Percentiles rank a stretch among this genome's conserved stretches.
Conservation (phyloP, 2,329 filamentous ascomycete species). For the Neonectria punicea region DNA sequence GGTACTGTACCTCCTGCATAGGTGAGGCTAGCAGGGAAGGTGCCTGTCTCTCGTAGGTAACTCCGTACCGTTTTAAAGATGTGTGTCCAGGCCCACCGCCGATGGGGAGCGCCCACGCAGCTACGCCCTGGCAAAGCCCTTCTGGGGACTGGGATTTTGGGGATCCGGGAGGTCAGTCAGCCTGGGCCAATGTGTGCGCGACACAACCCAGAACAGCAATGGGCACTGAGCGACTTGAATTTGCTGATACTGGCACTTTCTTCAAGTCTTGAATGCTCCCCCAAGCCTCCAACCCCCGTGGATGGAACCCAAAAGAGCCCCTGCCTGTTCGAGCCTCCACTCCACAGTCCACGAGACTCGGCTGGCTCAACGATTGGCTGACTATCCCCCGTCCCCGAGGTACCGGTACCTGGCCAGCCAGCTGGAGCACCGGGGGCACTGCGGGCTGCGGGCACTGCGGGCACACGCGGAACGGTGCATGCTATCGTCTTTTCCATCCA, state of each 20-base stretch:
- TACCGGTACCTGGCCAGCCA: constrained; percentile 36
- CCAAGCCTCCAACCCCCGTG: constrained; percentile 7
- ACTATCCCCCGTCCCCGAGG: constrained; percentile 34
- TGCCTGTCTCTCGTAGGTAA: constrained; percentile 2
- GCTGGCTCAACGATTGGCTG: constrained; percentile 40
- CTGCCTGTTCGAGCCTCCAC: constrained; percentile 38
- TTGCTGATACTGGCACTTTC: not conserved
- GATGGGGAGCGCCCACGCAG: constrained; percentile 21
- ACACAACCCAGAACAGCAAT: no score
- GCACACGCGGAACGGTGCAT: constrained; percentile 5
- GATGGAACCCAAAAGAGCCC: constrained; percentile 23
- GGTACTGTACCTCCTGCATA: not conserved
- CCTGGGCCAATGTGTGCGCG: no score
- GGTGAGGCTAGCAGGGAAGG: constrained; percentile 7
- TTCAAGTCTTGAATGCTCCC: constrained; percentile 32
- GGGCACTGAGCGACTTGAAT: no score
- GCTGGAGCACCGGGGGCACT: constrained; percentile 22
- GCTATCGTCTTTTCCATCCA: not conserved
- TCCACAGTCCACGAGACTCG: constrained; percentile 42
- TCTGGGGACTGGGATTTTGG: constrained; percentile 7
- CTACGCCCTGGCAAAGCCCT: constrained; percentile 17
- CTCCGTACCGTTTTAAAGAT: constrained; percentile 37
- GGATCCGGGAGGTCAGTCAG: not conserved
- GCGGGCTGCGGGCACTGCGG: constrained; percentile 2
- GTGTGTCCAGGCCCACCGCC: constrained; percentile 27